These are phyloP conservation scores for Rhynchospora pubera DNA, from an alignment of 176 grass and related monocot species.

Conservation along the genomic window DNA sequence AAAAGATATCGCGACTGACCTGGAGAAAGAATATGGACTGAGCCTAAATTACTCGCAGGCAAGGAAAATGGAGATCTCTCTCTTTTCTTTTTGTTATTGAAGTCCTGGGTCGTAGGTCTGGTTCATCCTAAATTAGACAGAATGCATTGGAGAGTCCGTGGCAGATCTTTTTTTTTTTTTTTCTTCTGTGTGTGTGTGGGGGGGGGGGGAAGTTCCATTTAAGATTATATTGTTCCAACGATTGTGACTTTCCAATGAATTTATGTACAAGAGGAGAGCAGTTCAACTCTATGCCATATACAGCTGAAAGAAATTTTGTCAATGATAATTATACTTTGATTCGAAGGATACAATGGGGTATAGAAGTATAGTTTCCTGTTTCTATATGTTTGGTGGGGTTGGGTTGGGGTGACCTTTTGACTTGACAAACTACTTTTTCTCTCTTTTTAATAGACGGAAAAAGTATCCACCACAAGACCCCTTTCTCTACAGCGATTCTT, in stretches of 20 bases:
- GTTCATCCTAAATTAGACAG: not conserved
- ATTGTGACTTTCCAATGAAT: not conserved
- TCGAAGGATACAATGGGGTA: not conserved
- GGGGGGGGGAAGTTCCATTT: not conserved
- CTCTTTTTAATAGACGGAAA: not conserved
- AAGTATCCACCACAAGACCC: not conserved
- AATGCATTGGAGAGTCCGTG: not conserved
- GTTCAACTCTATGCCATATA: not conserved
- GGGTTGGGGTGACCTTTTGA: too few relatives aligned
- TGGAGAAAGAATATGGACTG: constrained; percentile 75
- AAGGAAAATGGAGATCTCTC: not conserved
- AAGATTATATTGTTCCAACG: not conserved
- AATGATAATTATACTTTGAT: not conserved
- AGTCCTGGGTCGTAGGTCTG: not conserved
- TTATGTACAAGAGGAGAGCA: not conserved
- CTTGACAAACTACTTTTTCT: too few relatives aligned
- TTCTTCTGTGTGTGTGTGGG: too few relatives aligned
- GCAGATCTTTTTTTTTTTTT: not conserved
- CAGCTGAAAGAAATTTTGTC: not conserved
- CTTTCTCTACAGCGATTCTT: not conserved
- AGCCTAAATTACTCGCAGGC: constrained; percentile 79
- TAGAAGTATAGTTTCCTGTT: not conserved
- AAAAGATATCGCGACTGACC: constrained; percentile 86
- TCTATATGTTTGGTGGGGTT: not conserved
- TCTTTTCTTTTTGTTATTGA: not conserved